These are phyloP conservation scores for Paecilomyces fulvus DNA, from an alignment of 2,329 filamentous ascomycete genomes.

Conservation along the genomic window DNA sequence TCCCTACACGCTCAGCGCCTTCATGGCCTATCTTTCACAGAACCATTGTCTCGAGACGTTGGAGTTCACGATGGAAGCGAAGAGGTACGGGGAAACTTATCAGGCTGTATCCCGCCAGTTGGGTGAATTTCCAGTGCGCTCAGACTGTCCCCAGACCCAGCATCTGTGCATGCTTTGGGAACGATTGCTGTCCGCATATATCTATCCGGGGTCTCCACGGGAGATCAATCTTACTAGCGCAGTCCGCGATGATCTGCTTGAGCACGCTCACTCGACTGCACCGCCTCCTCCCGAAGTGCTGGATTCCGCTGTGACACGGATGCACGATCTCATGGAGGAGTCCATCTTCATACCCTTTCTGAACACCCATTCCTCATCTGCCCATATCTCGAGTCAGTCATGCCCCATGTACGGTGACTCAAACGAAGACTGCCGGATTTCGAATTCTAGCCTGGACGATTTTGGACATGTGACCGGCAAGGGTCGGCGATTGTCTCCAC, in stretches of 20 bases:
- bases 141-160: conserved; percentile 51
- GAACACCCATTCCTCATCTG: conserved; percentile 52
- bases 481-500: conserved; percentile 21
- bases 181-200: conserved; percentile 82
- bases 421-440: conserved; percentile 27
- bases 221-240: conserved; percentile 86
- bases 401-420: conserved; percentile 33
- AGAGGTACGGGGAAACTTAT: conserved; percentile 67
- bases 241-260: conserved; percentile 72
- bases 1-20: conserved; percentile 84
- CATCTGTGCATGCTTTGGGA: conserved; percentile 78
- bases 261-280: conserved; percentile 47
- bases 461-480: conserved; percentile 20
- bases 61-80: conserved; percentile 92
- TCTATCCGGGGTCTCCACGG: conserved; percentile 71
- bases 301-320: conserved; percentile 74
- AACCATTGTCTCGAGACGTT: conserved; percentile 96
- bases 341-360: conserved; percentile 89
- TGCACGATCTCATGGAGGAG: conserved; percentile 96
- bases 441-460: conserved; percentile 22
- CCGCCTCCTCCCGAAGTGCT: conserved; percentile 69
- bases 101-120: conserved; percentile 47
- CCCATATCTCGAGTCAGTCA: conserved; percentile 37
- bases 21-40: conserved; percentile 93
- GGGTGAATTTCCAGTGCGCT: conserved; percentile 36